Conservation (phyloP, 2,329 filamentous ascomycete genomes). For the Fusarium concolor region DNA sequence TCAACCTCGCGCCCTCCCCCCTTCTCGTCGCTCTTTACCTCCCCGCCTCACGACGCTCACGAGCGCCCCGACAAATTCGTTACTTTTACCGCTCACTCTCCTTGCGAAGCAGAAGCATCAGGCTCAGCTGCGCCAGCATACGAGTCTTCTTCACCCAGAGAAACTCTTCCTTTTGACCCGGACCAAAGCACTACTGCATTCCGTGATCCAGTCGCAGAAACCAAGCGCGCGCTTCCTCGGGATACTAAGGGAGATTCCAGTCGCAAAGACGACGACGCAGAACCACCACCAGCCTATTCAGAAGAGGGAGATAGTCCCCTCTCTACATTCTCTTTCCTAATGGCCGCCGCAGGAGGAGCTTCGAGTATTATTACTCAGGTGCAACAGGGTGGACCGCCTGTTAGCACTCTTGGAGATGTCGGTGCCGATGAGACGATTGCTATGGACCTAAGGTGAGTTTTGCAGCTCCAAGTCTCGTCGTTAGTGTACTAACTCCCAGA, state of each 20-base stretch:
- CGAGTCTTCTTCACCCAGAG: conserved; percentile 53
- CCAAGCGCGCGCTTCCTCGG: conserved; percentile 84
- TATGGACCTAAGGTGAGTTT: conserved; percentile 86
- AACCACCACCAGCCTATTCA: conserved; percentile 95
- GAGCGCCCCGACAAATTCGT: conserved; percentile 51
- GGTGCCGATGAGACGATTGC: conserved; percentile 94
- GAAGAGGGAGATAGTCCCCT: conserved; percentile 96
- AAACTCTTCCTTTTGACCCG: conserved; percentile 53
- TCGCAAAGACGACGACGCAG: conserved; percentile 83
- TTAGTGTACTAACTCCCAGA: conserved; percentile 43
- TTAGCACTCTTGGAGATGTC: conserved; percentile 89
- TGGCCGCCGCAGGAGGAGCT: conserved; percentile 96
- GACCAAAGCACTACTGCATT: conserved; percentile 55
- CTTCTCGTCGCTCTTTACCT: conserved; percentile 70
- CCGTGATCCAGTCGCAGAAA: conserved; percentile 73
- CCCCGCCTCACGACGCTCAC: conserved; percentile 51
- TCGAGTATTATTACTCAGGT: conserved; percentile 99
- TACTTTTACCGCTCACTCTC: conserved; percentile 44
- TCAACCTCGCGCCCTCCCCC: conserved; percentile 66
- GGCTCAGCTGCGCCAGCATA: conserved; percentile 67
- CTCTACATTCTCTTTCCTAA: conserved; percentile 92
- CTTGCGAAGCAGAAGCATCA: conserved; percentile 48
- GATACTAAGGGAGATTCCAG: conserved; percentile 83
- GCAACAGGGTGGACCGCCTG: conserved; percentile 88
- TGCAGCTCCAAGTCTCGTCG: neutral